Conservation (phyloP, 2,329 filamentous ascomycete species). For the Aspergillus sp. region DNA sequence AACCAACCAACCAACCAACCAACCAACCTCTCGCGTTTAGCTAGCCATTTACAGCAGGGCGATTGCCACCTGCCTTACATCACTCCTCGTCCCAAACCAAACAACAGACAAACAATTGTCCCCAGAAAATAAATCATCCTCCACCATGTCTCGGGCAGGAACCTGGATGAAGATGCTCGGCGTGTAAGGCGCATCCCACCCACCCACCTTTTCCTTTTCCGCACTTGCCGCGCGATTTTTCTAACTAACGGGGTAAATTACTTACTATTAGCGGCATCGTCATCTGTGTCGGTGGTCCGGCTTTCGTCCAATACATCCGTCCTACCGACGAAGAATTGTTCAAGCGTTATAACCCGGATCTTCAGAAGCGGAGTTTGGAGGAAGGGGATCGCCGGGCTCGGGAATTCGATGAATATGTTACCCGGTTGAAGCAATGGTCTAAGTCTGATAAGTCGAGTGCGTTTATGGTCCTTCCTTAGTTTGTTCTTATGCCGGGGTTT, state of each 20-base stretch:
- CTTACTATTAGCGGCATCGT: constrained; percentile 61
- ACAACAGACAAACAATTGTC: neutral
- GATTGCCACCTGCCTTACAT: neutral
- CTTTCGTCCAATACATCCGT: constrained; percentile 69
- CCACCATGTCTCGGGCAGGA: constrained; percentile 47
- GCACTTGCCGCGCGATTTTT: constrained; percentile 2
- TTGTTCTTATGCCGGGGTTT: neutral
- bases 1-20: neutral
- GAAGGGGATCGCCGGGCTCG: constrained; percentile 72
- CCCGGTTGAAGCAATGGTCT: constrained; percentile 79
- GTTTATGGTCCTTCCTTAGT: constrained; percentile 13
- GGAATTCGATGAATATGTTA: constrained; percentile 88
- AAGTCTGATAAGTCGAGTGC: constrained; percentile 90
- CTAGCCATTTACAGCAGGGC: neutral
- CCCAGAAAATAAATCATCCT: neutral
- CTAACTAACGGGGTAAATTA: constrained; percentile 1
- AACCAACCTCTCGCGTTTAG: neutral
- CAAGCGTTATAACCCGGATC: constrained; percentile 85
- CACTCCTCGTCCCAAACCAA: neutral
- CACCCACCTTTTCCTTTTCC: neutral
- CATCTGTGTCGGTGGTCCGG: constrained; percentile 80
- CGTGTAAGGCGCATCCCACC: constrained; percentile 56
- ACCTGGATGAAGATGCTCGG: constrained; percentile 68
- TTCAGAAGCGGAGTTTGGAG: constrained; percentile 86
- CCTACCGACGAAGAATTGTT: constrained; percentile 93